Evolutionary conservation across 2,329 filamentous ascomycete genomes (phyloP), one percentile per base, ranked within the genome.

Genomic region (Cytospora chrysosperma): DNA sequence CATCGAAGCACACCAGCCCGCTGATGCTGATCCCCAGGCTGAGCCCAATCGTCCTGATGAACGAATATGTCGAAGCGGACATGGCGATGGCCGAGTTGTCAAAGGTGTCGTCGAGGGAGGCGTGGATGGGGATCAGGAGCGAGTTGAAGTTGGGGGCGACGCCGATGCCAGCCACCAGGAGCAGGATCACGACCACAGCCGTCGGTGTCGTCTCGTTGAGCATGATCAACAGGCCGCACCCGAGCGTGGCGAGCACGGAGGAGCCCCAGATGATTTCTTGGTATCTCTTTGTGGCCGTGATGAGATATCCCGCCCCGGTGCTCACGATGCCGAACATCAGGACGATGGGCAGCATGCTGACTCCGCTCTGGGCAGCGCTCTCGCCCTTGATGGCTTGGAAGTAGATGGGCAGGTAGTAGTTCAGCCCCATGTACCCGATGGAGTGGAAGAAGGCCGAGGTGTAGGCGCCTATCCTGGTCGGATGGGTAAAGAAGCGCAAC

Each of bases 261-360:
- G 53, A 50, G 2, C 30, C 60, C 5, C 60, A 62, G 30, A 62
- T 62, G 2, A 62, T 43, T 26, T 54, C 27, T 26, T 43, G 60
- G 13, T 60, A 63, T 6, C 27, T 60, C 40, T 61, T 63, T 1
- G 61, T 63, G 17, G 27, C 37, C 7, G 61, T 63, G 30, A 63
- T 63, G 32, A 63, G 50, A 17, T 63, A 63, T 0, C 61, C 61
- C 10, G 55, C 56, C 4, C 56, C 61, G 0, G 61, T 63, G 21
- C 61, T 63, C 1, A 85, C 77, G 52, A 89, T 85, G 0, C 86
- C 81, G 51, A 88, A 87, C 0, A 86, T 81, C n/a, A 89, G 72
- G 71, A 69, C 34, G 69, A 24, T 28, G 71, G 73, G 72, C 53
- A 75, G 63, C 68, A 75, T 67, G 56, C 74, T 72, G 5, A 75